Conservation (phyloP, 257 asterid species). For the Cordia subcordata region DNA sequence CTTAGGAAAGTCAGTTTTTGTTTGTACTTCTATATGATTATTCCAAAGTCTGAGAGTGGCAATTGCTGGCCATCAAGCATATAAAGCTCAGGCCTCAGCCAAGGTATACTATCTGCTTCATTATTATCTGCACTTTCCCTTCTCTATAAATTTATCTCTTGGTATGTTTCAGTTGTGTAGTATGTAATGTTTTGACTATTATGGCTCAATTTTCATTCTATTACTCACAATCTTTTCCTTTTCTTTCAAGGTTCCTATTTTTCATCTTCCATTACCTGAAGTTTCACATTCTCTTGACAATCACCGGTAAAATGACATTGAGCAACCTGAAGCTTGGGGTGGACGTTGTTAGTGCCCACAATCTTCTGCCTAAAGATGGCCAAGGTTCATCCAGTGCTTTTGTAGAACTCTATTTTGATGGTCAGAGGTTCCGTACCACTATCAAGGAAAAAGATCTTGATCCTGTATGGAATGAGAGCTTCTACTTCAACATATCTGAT, state of each 20-base stretch:
- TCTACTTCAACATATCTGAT: conserved; percentile 72
- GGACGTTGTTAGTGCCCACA: conserved; percentile 70
- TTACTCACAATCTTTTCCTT: conserved; percentile 7
- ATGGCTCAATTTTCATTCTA: not conserved
- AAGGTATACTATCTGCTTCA: too few relatives aligned
- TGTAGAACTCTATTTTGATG: conserved; percentile 74
- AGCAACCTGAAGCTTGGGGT: conserved; percentile 76
- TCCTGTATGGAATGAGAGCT: conserved; percentile 85
- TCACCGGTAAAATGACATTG: conserved; percentile 32
- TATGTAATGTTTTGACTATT: not conserved
- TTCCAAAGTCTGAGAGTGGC: too few relatives aligned
- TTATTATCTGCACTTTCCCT: not conserved
- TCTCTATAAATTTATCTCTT: too few relatives aligned
- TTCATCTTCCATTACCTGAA: conserved; percentile 13
- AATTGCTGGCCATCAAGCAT: too few relatives aligned
- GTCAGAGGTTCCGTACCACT: conserved; percentile 68
- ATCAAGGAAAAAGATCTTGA: conserved; percentile 75
- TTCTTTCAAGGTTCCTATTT: conserved; percentile 17
- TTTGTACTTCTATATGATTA: too few relatives aligned
- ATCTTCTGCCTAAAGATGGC: conserved; percentile 85
- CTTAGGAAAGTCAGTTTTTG: too few relatives aligned
- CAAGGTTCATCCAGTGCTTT: conserved; percentile 84
- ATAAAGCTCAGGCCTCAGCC: too few relatives aligned
- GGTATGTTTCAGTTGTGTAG: too few relatives aligned
- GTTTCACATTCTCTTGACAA: conserved; percentile 12